Base-by-base conservation (phyloP, 176 grass and related monocot species). In the Rhynchospora pubera region DNA sequence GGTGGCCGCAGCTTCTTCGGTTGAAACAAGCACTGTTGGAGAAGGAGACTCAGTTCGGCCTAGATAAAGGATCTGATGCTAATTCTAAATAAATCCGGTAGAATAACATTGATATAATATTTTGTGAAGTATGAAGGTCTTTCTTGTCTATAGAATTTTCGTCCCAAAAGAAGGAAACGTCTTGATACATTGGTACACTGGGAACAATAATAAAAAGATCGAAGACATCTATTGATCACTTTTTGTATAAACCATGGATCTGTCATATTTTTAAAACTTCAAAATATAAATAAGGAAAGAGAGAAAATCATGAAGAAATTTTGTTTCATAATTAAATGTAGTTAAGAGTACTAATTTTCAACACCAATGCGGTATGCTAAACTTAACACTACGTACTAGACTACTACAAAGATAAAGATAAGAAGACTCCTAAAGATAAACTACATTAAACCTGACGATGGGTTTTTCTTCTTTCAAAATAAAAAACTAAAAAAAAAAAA, bases 381-480 rank as follows among this genome's bases (percentile, higher is more conserved):
- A 53, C 71, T 74, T 10, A 53, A 53, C 11, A 1, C 47, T 53
- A 75, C 11, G n/a, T 69, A 14, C 18, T 61, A 76, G 12, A 55
- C 72, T 55, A 55, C 48, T 76, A 30, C 48, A 16, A 46, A 55
- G 30, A 30, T 28, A 76, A 76, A 48, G 42, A 72, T 53, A 55
- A 26, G 12, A 55, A 66, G 79, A 34, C 81, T 39, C 34, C 70
- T 51, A 72, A 85, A 84, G 91, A 90, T 86, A 84, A 75, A 15
- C 88, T 89, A 77, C 88, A 62, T 30, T 56, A 75, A 24, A 60
- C 23, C 53, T 61, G 0, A 8, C 44, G 3, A 19, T 30, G 16
- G 79, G 24, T 4, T 79, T 51, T 0, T 79, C 44, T 6, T 55
- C 59, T 22, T 66, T 62, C 46, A 62, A 77, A 53, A 52, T 78